These are phyloP conservation scores for Cyclotella atomus DNA, from an alignment of 108 stramenopile genomes.

Conservation along the genomic window DNA sequence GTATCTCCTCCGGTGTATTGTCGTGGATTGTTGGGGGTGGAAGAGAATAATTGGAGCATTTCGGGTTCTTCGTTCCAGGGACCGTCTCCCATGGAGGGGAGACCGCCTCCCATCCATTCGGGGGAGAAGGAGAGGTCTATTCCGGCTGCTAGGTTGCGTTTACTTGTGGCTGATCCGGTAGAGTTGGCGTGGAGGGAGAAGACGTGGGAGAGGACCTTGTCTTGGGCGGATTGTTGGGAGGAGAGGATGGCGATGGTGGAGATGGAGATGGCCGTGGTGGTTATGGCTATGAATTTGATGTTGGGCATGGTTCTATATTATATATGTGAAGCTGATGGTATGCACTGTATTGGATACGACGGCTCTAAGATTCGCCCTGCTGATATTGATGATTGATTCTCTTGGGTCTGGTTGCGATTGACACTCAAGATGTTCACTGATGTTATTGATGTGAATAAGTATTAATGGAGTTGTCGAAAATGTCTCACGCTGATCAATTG, in stretches of 20 bases:
- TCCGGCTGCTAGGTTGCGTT: constrained; percentile 19
- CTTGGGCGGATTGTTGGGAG: constrained; percentile 1
- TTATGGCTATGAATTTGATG: neutral
- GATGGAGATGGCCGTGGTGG: neutral
- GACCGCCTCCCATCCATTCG: constrained; percentile 19
- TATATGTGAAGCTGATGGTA: neutral
- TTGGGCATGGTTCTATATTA: neutral
- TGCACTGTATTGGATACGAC: neutral
- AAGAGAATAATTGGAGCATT: constrained; percentile 21
- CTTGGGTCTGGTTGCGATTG: constrained; percentile 15
- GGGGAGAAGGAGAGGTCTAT: neutral
- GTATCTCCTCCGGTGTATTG: constrained; percentile 26
- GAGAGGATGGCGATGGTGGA: neutral
- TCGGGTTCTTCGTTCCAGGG: constrained; percentile 16
- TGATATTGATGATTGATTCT: neutral
- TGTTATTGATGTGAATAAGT: neutral
- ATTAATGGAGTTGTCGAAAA: constrained; percentile 3
- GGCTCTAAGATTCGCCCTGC: too few relatives aligned
- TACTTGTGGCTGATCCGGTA: neutral
- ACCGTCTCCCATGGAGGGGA: constrained; percentile 22
- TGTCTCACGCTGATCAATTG: neutral
- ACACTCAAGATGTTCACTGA: neutral
- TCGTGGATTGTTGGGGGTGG: constrained; percentile 34
- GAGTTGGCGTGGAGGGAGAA: constrained; percentile 28
- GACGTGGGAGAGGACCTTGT: constrained; percentile 13